Percentiles rank a stretch among this genome's conserved stretches.
Conservation (phyloP, 768 basidiomycete species). For the Tricholoma terreum region DNA sequence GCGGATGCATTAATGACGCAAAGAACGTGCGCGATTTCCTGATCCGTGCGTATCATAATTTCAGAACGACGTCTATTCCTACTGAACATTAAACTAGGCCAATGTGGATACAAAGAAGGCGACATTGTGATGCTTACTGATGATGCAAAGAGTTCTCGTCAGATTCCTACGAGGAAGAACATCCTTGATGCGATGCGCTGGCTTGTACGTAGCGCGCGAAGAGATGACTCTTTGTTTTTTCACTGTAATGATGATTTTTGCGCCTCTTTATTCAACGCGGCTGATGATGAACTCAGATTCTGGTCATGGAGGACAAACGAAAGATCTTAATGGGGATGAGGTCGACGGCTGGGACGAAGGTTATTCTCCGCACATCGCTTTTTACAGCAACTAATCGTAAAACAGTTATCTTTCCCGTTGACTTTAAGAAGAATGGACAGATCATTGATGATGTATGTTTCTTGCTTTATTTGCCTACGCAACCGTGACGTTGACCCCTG, state of each 20-base stretch:
- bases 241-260: slow-evolving; percentile 47
- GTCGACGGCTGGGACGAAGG: slow-evolving; percentile 79
- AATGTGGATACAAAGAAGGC: slow-evolving; percentile 51
- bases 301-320: slow-evolving; percentile 92
- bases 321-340: slow-evolving; percentile 76
- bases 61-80: neutral
- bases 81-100: slow-evolving; percentile 14
- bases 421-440: slow-evolving; percentile 71
- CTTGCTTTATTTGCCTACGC: neutral
- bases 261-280: neutral
- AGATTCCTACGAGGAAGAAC: slow-evolving; percentile 44
- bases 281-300: slow-evolving; percentile 51
- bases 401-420: slow-evolving; percentile 83
- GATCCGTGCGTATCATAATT: slow-evolving; percentile 41
- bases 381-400: neutral
- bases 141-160: slow-evolving; percentile 40
- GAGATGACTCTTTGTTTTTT: slow-evolving; percentile 75
- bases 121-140: slow-evolving; percentile 75
- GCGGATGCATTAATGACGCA: slow-evolving; percentile 83
- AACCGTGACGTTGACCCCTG: neutral
- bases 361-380: slow-evolving; percentile 14
- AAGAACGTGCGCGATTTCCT: slow-evolving; percentile 67
- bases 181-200: slow-evolving; percentile 50
- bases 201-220: slow-evolving; percentile 65
- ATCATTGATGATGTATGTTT: slow-evolving; percentile 66